phyloP scores from a whole-genome alignment of 352 stramenopile genomes.

The Globisporangium acanthophoron region DNA sequence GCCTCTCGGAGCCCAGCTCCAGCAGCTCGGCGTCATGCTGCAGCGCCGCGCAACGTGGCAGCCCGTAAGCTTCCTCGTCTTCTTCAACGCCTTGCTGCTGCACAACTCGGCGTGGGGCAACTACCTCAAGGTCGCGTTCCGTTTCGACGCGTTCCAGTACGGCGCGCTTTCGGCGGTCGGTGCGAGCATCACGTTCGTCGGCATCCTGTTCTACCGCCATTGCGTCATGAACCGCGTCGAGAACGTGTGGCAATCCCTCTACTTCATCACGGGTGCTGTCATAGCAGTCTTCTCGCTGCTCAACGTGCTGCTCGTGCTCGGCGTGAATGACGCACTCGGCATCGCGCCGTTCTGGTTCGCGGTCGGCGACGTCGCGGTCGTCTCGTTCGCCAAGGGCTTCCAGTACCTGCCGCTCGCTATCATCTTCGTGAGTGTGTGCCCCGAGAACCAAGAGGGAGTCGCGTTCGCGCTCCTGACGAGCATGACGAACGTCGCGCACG shows the following conservation, averaged over 20 bases:
- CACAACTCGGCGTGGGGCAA: conserved; percentile 81
- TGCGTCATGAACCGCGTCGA: conserved; percentile 35
- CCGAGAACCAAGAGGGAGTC: conserved; percentile 65
- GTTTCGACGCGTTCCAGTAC: conserved; percentile 76
- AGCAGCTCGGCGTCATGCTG: conserved; percentile 56
- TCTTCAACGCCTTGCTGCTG: conserved; percentile 58
- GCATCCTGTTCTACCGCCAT: conserved; percentile 50
- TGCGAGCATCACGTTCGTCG: conserved; percentile 57
- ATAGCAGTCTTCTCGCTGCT: conserved; percentile 59
- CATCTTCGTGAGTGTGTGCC: conserved; percentile 76
- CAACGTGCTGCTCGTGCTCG: conserved; percentile 65
- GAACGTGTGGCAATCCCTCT: conserved; percentile 57
- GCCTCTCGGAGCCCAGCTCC: conserved; percentile 28
- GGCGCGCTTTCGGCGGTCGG: conserved; percentile 61
- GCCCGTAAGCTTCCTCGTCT: conserved; percentile 57
- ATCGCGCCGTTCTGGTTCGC: conserved; percentile 75
- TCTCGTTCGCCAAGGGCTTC: conserved; percentile 69
- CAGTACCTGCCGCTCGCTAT: conserved; percentile 73
- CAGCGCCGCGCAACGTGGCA: conserved; percentile 70
- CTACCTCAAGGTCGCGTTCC: conserved; percentile 64
- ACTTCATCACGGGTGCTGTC: conserved; percentile 53
- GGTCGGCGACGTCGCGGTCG: conserved; percentile 55
- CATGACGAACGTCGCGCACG: conserved; percentile 65
- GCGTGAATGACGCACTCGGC: conserved; percentile 52
- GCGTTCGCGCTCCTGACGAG: conserved; percentile 76